Conservation (phyloP, 495 filamentous ascomycete species). For the Penicillium egyptiacum region DNA sequence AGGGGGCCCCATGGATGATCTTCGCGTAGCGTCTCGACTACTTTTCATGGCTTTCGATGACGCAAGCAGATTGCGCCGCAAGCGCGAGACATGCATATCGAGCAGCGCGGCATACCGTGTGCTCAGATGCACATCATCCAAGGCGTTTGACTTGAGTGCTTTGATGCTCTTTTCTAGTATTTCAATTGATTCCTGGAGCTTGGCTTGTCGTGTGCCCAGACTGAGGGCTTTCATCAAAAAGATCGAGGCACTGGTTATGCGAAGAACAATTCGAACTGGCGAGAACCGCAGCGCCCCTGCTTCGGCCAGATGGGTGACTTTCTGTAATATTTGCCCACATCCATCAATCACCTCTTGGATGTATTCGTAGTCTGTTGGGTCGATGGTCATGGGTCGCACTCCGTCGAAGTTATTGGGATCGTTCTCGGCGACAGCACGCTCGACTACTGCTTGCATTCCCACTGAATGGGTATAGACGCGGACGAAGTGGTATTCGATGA, state of each 20-base stretch:
- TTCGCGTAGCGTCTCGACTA: conserved; percentile 26
- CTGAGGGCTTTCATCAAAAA: conserved; percentile 56
- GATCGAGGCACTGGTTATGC: conserved; percentile 53
- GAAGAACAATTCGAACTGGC: conserved; percentile 53
- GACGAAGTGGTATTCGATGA: conserved; percentile 57
- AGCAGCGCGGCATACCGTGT: conserved; percentile 51
- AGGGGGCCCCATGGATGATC: conserved; percentile 36
- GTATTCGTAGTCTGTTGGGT: conserved; percentile 54
- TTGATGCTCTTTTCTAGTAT: conserved; percentile 49
- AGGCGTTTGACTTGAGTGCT: conserved; percentile 48
- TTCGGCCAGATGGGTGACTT: conserved; percentile 45
- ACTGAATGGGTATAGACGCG: conserved; percentile 55
- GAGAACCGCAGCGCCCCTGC: conserved; percentile 47
- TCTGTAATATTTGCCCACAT: conserved; percentile 51
- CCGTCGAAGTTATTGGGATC: conserved; percentile 41
- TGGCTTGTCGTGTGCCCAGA: conserved; percentile 48
- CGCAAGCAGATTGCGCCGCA: conserved; percentile 44
- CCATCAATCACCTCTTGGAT: conserved; percentile 58
- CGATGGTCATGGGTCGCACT: conserved; percentile 48
- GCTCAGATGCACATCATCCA: conserved; percentile 55
- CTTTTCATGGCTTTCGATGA: conserved; percentile 34
- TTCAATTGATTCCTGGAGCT: conserved; percentile 49
- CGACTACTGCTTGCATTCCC: conserved; percentile 55
- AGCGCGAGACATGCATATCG: conserved; percentile 49
- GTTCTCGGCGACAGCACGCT: conserved; percentile 44